Conservation (phyloP, 176 grass and related monocot genomes). For the Echinochloa phyllopogon region DNA sequence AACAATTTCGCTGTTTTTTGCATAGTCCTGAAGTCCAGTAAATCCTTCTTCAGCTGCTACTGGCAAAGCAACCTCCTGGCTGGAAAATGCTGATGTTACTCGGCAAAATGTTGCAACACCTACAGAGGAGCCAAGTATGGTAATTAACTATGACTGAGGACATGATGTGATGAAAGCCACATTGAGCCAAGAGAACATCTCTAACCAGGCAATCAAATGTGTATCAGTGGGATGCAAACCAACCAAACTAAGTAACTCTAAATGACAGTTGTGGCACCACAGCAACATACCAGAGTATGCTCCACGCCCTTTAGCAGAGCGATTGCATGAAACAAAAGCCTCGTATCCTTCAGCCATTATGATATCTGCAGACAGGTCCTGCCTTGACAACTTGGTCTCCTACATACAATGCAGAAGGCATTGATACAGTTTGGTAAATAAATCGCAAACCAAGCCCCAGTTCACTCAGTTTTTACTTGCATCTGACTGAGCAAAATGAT, state of each 20-base stretch:
- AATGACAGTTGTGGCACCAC: background rate
- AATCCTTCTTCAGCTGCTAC: constrained; percentile 92
- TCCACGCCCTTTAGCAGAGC: constrained; percentile 65
- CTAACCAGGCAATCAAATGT: constrained; percentile 1
- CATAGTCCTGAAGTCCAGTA: constrained; percentile 63
- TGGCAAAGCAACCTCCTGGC: constrained; percentile 77
- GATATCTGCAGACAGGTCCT: constrained; percentile 82
- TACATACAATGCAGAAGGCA: constrained; percentile 45
- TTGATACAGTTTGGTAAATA: background rate
- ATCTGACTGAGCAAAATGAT: background rate
- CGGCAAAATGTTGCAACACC: constrained; percentile 94
- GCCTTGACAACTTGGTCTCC: constrained; percentile 93
- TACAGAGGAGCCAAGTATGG: constrained; percentile 38
- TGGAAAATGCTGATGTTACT: constrained; percentile 86
- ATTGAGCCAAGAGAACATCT: background rate
- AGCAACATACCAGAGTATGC: constrained; percentile 75
- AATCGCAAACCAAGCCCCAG: background rate
- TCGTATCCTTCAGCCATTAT: constrained; percentile 89
- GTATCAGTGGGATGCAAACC: background rate
- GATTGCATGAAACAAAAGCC: constrained; percentile 87
- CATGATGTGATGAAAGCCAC: background rate
- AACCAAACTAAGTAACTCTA: background rate
- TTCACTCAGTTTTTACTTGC: constrained; percentile 11
- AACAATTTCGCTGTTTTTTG: constrained; percentile 51
- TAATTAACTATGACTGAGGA: background rate